phyloP scores from a whole-genome alignment of 1,284 basidiomycete species.

The Sanghuangporus baumii region DNA sequence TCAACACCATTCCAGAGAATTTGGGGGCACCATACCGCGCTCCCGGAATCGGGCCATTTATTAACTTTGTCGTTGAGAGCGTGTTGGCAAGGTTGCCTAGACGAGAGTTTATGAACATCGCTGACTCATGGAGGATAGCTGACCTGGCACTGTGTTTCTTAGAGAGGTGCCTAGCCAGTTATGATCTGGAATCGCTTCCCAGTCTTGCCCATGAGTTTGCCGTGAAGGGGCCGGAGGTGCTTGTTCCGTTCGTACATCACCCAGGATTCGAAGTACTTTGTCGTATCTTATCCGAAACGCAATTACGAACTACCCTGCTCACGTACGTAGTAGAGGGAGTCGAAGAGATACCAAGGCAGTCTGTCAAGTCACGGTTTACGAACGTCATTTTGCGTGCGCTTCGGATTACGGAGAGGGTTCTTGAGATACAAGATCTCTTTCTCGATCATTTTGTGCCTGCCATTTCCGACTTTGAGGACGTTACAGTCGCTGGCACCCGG shows the following conservation, averaged over 20 bases:
- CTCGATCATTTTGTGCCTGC: constrained; percentile 83
- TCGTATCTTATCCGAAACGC: constrained; percentile 68
- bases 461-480: constrained; percentile 59
- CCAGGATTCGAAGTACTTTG: constrained; percentile 88
- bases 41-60: constrained; percentile 74
- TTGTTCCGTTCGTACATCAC: constrained; percentile 61
- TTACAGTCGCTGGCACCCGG: constrained; percentile 45
- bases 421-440: constrained; percentile 87
- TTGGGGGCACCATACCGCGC: constrained; percentile 71
- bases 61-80: constrained; percentile 84
- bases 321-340: constrained; percentile 75
- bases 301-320: constrained; percentile 68
- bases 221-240: constrained; percentile 41
- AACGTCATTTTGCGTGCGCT: constrained; percentile 77
- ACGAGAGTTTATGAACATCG: constrained; percentile 70
- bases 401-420: constrained; percentile 75
- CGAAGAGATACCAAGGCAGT: constrained; percentile 68
- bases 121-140: constrained; percentile 85
- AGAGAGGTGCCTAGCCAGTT: constrained; percentile 77
- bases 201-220: constrained; percentile 43
- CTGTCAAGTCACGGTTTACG: constrained; percentile 64
- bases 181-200: constrained; percentile 68
- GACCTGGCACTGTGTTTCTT: constrained; percentile 83
- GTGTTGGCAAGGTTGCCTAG: constrained; percentile 70
- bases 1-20: constrained; percentile 71